Conservation (phyloP, 495 filamentous ascomycete genomes). For the Penicillium tannophilum region DNA sequence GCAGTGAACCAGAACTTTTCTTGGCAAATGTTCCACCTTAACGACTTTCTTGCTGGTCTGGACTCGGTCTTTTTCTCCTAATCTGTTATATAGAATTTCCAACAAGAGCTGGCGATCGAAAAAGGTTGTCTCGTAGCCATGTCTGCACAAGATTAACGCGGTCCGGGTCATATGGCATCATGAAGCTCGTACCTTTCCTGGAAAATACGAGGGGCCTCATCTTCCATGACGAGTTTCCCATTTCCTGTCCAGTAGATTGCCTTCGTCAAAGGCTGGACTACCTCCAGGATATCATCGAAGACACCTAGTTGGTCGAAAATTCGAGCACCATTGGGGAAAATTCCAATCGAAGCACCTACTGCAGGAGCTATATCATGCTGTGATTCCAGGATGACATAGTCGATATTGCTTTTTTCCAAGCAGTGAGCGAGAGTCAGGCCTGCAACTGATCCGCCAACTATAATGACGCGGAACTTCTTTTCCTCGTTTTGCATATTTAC, state of each 20-base stretch:
- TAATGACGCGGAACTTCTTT: conserved; percentile 36
- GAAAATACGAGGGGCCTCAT: neutral
- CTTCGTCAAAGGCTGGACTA: conserved; percentile 17
- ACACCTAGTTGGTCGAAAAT: conserved; percentile 54
- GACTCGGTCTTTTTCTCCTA: conserved; percentile 12
- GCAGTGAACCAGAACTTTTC: conserved; percentile 12
- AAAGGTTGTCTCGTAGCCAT: conserved; percentile 24
- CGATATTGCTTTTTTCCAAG: conserved; percentile 45
- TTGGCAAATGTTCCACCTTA: conserved; percentile 6
- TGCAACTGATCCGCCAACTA: conserved; percentile 55
- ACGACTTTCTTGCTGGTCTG: conserved; percentile 19
- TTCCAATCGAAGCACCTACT: conserved; percentile 42
- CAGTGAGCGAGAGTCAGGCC: conserved; percentile 52
- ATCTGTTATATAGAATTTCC: conserved; percentile 18
- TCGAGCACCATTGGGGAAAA: conserved; percentile 38
- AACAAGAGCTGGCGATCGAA: conserved; percentile 36
- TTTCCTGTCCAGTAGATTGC: neutral
- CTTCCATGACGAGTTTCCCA: neutral
- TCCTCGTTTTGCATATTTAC: neutral
- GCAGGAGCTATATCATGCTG: conserved; percentile 36
- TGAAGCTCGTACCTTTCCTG: neutral
- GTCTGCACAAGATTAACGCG: conserved; percentile 20
- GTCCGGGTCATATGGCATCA: neutral
- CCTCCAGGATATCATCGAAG: conserved; percentile 32
- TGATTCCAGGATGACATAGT: conserved; percentile 53